Conservation (phyloP, 2,329 filamentous ascomycete species). For the Helicocarpus griseus region DNA sequence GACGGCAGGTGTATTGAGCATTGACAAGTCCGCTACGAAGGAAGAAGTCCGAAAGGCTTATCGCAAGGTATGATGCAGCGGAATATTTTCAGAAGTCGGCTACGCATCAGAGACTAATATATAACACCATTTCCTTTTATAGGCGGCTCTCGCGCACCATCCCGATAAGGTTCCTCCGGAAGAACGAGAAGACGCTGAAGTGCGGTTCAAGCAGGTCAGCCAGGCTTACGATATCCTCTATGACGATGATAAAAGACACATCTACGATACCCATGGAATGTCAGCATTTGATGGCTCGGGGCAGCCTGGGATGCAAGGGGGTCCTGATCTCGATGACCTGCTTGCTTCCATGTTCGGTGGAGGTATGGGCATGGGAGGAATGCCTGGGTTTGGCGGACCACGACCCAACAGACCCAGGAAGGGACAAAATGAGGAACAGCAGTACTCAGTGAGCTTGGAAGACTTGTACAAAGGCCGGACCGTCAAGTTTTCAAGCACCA, state of each 20-base stretch:
- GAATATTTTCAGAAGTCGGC: neutral
- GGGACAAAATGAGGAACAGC: slow-evolving; percentile 12
- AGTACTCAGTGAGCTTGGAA: slow-evolving; percentile 79
- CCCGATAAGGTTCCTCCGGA: slow-evolving; percentile 91
- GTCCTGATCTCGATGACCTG: slow-evolving; percentile 76
- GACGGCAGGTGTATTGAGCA: slow-evolving; percentile 62
- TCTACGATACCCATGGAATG: slow-evolving; percentile 96
- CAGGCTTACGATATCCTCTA: slow-evolving; percentile 96
- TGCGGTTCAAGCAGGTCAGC: slow-evolving; percentile 84
- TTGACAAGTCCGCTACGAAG: slow-evolving; percentile 61
- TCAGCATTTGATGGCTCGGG: slow-evolving; percentile 77
- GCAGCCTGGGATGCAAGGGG: slow-evolving; percentile 53
- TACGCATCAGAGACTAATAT: neutral
- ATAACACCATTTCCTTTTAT: slow-evolving; percentile 10
- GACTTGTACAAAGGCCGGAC: slow-evolving; percentile 99
- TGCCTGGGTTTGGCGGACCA: slow-evolving; percentile 39
- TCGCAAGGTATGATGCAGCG: slow-evolving; percentile 59
- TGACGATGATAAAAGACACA: slow-evolving; percentile 83
- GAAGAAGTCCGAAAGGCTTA: slow-evolving; percentile 92
- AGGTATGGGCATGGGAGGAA: slow-evolving; percentile 35
- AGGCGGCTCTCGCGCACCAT: slow-evolving; percentile 82
- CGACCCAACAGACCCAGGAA: slow-evolving; percentile 46
- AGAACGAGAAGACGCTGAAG: slow-evolving; percentile 65
- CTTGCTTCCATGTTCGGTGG: slow-evolving; percentile 76
- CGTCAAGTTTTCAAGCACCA: slow-evolving; percentile 90